phyloP scores from a whole-genome alignment of 2,329 filamentous ascomycete species.

The Scedosporium dehoogii region DNA sequence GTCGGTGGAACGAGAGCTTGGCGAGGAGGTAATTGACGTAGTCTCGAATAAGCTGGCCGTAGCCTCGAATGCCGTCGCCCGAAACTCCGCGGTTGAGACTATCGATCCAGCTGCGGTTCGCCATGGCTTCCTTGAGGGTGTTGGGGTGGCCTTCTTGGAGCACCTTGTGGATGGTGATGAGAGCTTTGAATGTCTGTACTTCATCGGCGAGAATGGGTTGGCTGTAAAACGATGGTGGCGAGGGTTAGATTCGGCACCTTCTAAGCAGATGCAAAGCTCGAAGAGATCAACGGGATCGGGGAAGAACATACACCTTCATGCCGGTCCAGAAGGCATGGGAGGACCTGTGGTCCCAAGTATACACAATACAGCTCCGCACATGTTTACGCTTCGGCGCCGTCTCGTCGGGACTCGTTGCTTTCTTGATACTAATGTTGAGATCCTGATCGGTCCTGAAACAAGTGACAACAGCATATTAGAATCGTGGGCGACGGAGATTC shows the following conservation, averaged over 20 bases:
- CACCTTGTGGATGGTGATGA: slow-evolving; percentile 96
- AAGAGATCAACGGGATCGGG: background rate
- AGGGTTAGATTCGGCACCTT: slow-evolving; percentile 3
- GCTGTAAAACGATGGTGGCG: slow-evolving; percentile 30
- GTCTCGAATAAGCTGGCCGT: slow-evolving; percentile 86
- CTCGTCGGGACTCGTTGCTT: slow-evolving; percentile 59
- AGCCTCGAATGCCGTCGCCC: slow-evolving; percentile 80
- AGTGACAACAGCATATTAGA: background rate
- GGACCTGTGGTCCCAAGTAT: slow-evolving; percentile 98
- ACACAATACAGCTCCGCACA: slow-evolving; percentile 95
- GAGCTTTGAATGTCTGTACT: slow-evolving; percentile 96
- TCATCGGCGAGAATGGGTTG: slow-evolving; percentile 98
- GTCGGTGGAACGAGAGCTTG: slow-evolving; percentile 92
- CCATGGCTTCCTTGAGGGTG: slow-evolving; percentile 78
- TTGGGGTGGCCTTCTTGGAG: slow-evolving; percentile 91
- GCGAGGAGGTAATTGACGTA: slow-evolving; percentile 93
- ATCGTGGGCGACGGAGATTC: background rate
- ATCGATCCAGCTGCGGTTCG: slow-evolving; percentile 84
- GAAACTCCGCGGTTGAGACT: slow-evolving; percentile 75
- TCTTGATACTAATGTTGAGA: slow-evolving; percentile 60
- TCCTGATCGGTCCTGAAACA: slow-evolving; percentile 52
- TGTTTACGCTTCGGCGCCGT: slow-evolving; percentile 73
- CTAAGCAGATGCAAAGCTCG: background rate
- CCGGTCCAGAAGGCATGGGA: slow-evolving; percentile 93
- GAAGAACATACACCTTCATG: slow-evolving; percentile 81